A percentile compares a stretch with the other conserved stretches of the same genome.
Conservation (phyloP, 345 rosid genomes). For the Murraya koenigii region DNA sequence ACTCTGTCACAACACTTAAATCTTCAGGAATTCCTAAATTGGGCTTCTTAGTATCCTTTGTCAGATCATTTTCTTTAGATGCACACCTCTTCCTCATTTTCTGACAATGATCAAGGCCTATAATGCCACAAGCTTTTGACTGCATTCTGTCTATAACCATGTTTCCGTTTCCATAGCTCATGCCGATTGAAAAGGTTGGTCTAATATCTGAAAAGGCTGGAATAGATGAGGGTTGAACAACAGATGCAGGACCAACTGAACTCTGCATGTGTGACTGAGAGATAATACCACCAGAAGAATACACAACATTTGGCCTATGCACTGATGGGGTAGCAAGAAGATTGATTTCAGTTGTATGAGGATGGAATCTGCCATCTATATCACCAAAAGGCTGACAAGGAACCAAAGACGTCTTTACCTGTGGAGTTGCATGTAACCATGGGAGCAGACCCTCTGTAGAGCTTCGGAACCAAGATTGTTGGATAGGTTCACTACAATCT, state of each 20-base stretch:
- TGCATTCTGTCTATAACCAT: conserved; percentile 20
- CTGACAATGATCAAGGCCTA: conserved; percentile 13
- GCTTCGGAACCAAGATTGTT: conserved; percentile 25
- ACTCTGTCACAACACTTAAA: conserved; percentile 12
- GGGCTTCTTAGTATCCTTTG: conserved; percentile 27
- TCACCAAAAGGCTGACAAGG: conserved; percentile 24
- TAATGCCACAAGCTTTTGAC: conserved; percentile 21
- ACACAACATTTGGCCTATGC: conserved; percentile 10
- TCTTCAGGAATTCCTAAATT: conserved; percentile 32
- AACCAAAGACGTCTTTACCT: conserved; percentile 18
- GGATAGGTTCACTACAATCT: conserved; percentile 26
- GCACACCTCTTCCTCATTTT: conserved; percentile 40
- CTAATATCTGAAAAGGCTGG: conserved; percentile 24
- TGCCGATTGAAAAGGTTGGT: conserved; percentile 22
- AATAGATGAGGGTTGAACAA: conserved; percentile 21
- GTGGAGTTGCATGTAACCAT: conserved; percentile 34
- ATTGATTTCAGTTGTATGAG: conserved; percentile 14
- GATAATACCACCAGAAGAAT: conserved; percentile 14
- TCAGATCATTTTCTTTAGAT: conserved; percentile 16
- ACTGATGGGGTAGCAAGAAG: conserved; percentile 13
- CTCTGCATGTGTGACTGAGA: conserved; percentile 19
- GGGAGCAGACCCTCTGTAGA: conserved; percentile 39
- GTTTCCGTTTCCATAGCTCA: conserved; percentile 27
- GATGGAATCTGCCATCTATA: conserved; percentile 13
- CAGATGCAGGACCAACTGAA: conserved; percentile 27